Evolutionary conservation across 179 eudicot species (phyloP).

Genomic region (Beta corolliflora): DNA sequence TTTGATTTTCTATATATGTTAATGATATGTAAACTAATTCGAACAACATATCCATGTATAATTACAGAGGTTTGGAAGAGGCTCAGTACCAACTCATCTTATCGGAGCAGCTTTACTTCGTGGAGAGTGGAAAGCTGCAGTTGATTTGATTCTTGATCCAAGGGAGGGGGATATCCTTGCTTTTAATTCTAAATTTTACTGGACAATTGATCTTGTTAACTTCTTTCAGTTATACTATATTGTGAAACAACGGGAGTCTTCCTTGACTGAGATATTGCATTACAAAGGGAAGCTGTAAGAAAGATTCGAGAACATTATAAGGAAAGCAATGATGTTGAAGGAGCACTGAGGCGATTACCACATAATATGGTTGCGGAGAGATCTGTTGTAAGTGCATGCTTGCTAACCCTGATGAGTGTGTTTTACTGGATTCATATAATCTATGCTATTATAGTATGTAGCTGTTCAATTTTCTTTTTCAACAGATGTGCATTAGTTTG

Average conservation of each 20-base stretch:
- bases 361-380: conserved; percentile 89
- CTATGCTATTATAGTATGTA: not conserved
- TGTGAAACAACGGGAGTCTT: conserved; percentile 23
- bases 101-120: conserved; percentile 85
- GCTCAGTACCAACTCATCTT: conserved; percentile 89
- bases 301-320: conserved; percentile 79
- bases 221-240: conserved; percentile 8
- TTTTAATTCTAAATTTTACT: conserved; percentile 9
- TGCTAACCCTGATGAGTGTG: not conserved
- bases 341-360: conserved; percentile 80
- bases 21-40: conserved; percentile 8
- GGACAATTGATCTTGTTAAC: conserved; percentile 10
- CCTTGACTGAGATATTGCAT: conserved; percentile 52
- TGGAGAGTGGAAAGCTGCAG: conserved; percentile 89
- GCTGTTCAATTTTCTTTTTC: not conserved
- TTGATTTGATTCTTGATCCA: conserved; percentile 90
- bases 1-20: not conserved
- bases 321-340: conserved; percentile 76
- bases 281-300: conserved; percentile 72
- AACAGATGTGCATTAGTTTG: not conserved
- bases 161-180: conserved; percentile 98
- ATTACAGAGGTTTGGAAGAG: conserved; percentile 89
- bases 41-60: conserved; percentile 8
- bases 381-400: conserved; percentile 71
- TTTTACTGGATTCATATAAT: not conserved